Evolutionary conservation across 2,329 filamentous ascomycete genomes (phyloP).

Genomic region (Incumbomyces lentus): DNA sequence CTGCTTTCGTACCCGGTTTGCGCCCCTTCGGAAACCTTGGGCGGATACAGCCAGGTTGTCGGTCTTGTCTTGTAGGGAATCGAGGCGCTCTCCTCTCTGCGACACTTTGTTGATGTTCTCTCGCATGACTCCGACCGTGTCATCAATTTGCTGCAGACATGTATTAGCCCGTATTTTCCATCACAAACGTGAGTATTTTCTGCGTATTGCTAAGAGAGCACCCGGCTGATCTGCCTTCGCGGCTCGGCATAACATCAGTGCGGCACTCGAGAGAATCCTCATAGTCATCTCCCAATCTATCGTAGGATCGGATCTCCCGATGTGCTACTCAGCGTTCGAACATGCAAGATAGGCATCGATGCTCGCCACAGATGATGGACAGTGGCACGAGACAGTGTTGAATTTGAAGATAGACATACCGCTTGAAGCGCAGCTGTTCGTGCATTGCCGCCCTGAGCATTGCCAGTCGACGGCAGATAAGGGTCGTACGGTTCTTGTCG

Average conservation of each 20-base stretch:
- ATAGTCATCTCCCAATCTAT: no score
- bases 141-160: slow-evolving; percentile 76
- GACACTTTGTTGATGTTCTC: slow-evolving; percentile 97
- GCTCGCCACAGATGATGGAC: background rate
- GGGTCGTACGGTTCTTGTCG: slow-evolving; percentile 68
- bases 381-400: background rate
- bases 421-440: slow-evolving; percentile 69
- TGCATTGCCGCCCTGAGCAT: slow-evolving; percentile 45
- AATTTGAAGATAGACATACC: slow-evolving; percentile 48
- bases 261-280: no score
- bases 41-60: slow-evolving; percentile 88
- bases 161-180: slow-evolving; percentile 3
- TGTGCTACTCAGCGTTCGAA: no score
- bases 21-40: slow-evolving; percentile 89
- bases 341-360: background rate
- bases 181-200: background rate
- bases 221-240: no score
- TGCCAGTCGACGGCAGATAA: slow-evolving; percentile 58
- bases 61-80: slow-evolving; percentile 82
- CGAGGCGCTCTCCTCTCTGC: slow-evolving; percentile 79
- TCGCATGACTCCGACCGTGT: slow-evolving; percentile 88
- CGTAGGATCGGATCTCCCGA: no score
- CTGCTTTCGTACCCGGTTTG: slow-evolving; percentile 90
- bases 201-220: no score
- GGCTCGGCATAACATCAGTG: no score